Evolutionary conservation across 805 yeast genomes (phyloP), one percentile per base, ranked within the genome.

Genomic region (Myxozyma neotropica): DNA sequence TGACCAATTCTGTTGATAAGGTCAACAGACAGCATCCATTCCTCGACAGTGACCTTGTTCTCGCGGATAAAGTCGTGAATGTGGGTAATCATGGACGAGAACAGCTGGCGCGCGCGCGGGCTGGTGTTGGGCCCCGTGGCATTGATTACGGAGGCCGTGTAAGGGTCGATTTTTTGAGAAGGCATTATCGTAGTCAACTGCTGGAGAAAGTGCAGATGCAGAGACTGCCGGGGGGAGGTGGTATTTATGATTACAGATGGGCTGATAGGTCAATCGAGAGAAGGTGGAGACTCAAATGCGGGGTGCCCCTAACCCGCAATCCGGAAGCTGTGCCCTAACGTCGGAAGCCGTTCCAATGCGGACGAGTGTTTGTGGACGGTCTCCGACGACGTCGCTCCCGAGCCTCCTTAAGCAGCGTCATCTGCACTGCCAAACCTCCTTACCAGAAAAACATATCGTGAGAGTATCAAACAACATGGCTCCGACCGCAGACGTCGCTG

Each of bases 61-160:
- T 72, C 75, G 57, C 74, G 67, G 21, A 72, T 53, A 53, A 72
- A 72, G 50, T 72, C 75, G 46, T 72, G 75, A 15, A 72, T 53
- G 53, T 72, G 75, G 42, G 69, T 70, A 40, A 72, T 70, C 59
- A 71, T 59, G 19, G 73, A 71, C 15, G 57, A 57, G 26, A 71
- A 51, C 15, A 71, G 49, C 49, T 67, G 57, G 38, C 67, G 64
- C 12, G 69, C 58, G 52, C 68, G 66, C 23, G 73, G 72, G 10
- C 70, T 61, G 29, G 72, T 61, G 26, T 64, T 68, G 27, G 74
- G 72, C 21, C 74, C 74, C 45, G 70, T 67, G n/a, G 74, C 69
- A 42, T 58, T 58, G 55, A 69, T 68, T 26, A 71, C 74, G 35
- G 48, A 49, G 36, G 70, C 64, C 7, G 74, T 71, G 61, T 68